These are phyloP conservation scores for Rhizodiscina lignyota DNA, from an alignment of 495 filamentous ascomycete genomes.

Conservation along the genomic window DNA sequence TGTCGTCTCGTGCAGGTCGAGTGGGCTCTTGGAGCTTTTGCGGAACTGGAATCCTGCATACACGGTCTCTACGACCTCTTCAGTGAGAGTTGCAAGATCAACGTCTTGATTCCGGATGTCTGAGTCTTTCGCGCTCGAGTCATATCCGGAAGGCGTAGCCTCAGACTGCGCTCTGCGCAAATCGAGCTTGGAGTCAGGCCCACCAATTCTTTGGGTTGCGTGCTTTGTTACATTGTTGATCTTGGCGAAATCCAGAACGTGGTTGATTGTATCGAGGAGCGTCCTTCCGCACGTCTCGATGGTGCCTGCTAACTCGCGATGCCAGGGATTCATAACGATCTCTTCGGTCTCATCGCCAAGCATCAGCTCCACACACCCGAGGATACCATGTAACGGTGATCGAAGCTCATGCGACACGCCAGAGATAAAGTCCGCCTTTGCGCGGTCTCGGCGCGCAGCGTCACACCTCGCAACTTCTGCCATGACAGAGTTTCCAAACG, in stretches of 20 bases:
- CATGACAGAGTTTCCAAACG: conserved; percentile 5
- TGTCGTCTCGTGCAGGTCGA: no score
- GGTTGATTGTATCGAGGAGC: conserved; percentile 1
- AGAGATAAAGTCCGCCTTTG: conserved; percentile 2
- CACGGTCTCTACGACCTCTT: conserved; percentile 19
- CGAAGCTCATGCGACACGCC: conserved; percentile 1
- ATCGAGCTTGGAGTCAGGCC: no score
- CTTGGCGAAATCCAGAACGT: conserved; percentile 2
- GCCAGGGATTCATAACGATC: neutral
- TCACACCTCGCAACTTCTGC: conserved; percentile 1
- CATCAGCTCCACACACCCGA: conserved; percentile 1
- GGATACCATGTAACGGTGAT: conserved; percentile 3
- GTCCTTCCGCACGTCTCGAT: conserved; percentile 1
- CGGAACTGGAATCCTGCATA: conserved; percentile 9
- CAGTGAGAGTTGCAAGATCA: conserved; percentile 12
- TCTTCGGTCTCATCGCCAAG: no score
- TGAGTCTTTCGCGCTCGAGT: neutral
- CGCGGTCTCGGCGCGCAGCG: conserved; percentile 8
- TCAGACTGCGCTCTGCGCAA: no score
- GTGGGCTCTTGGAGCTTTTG: no score
- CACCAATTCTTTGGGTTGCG: no score
- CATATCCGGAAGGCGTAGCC: neutral
- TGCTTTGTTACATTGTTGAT: conserved; percentile 1
- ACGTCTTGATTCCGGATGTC: neutral
- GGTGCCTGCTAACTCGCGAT: neutral